Conservation (phyloP, 2,329 filamentous ascomycete genomes). For the Venturia effusa region DNA sequence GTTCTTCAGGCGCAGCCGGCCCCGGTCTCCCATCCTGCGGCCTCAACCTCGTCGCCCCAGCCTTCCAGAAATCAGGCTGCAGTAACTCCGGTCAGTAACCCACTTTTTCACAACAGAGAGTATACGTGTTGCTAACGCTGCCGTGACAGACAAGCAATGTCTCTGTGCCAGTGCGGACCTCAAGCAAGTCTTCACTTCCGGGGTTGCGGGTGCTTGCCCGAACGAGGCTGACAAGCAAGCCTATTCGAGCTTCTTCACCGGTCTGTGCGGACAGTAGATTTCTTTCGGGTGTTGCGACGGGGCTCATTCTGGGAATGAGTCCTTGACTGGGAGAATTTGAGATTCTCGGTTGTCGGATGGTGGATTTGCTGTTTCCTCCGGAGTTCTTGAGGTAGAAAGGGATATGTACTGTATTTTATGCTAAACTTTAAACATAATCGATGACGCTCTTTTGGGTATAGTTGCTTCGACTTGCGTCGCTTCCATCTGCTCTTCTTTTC, state of each 20-base stretch:
- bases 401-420: background rate
- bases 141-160: background rate
- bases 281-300: background rate
- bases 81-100: background rate
- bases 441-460: background rate
- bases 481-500: too few species aligned
- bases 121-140: background rate
- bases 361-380: background rate
- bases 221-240: background rate
- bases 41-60: background rate
- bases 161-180: background rate
- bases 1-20: background rate
- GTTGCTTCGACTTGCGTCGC: background rate
- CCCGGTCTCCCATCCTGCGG: background rate
- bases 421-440: slow-evolving; percentile 6
- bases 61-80: slow-evolving; percentile 1
- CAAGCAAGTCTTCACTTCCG: background rate
- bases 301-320: background rate
- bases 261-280: background rate
- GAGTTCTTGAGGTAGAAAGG: background rate
- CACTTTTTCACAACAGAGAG: too few species aligned
- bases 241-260: slow-evolving; percentile 1
- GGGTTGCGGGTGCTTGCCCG: background rate
- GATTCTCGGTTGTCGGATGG: background rate
- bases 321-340: background rate